Evolutionary conservation across 768 basidiomycete species (phyloP).

Genomic region (Rhizopogon rudus): DNA sequence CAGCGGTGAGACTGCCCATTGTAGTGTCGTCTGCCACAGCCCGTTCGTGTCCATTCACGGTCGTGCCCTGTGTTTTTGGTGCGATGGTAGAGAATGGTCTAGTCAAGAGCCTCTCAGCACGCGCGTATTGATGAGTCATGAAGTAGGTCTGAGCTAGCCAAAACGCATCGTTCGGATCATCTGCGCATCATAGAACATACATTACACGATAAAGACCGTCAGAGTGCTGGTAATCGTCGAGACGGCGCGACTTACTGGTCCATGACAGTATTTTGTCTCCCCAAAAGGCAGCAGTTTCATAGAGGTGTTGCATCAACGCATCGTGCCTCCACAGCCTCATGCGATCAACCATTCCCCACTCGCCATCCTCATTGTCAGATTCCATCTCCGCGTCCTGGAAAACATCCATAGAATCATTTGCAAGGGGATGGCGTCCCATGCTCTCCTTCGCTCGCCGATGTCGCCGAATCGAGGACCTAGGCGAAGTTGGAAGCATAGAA

Average conservation of each 20-base stretch:
- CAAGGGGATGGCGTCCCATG: slow-evolving; percentile 61
- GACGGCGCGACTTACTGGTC: slow-evolving; percentile 68
- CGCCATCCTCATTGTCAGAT: slow-evolving; percentile 55
- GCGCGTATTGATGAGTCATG: slow-evolving; percentile 91
- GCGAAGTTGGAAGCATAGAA: slow-evolving; percentile 71
- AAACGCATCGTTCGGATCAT: slow-evolving; percentile 96
- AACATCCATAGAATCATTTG: slow-evolving; percentile 70
- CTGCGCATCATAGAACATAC: slow-evolving; percentile 33
- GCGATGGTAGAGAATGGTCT: slow-evolving; percentile 69
- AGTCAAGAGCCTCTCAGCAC: slow-evolving; percentile 87
- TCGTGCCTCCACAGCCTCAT: slow-evolving; percentile 98
- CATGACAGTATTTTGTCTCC: slow-evolving; percentile 94
- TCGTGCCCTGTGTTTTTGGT: slow-evolving; percentile 30
- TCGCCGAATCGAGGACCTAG: slow-evolving; percentile 61
- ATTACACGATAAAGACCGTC: slow-evolving; percentile 1
- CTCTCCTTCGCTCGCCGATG: slow-evolving; percentile 52
- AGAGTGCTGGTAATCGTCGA: background rate
- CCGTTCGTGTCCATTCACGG: slow-evolving; percentile 20
- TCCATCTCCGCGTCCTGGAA: slow-evolving; percentile 65
- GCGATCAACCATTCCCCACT: slow-evolving; percentile 89
- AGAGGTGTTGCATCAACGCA: slow-evolving; percentile 97
- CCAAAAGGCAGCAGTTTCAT: slow-evolving; percentile 97
- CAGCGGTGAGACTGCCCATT: slow-evolving; percentile 37
- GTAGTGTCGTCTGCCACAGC: slow-evolving; percentile 20
- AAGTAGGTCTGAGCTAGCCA: slow-evolving; percentile 99